phyloP scores from a whole-genome alignment of 179 eudicot genomes.

The Heliamphora ciliata region DNA sequence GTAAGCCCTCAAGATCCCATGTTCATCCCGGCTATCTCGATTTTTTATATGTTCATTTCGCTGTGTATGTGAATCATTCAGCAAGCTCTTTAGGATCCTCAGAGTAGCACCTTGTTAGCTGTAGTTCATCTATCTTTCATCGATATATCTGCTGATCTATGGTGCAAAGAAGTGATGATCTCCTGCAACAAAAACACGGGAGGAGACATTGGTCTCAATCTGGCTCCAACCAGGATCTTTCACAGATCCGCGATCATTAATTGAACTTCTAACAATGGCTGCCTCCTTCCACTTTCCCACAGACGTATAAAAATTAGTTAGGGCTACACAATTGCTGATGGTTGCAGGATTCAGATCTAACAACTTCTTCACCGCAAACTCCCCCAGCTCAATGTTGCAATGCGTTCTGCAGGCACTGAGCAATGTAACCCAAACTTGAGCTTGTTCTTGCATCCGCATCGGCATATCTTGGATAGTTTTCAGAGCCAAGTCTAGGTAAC shows the following conservation, averaged over 20 bases:
- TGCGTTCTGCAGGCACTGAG: not conserved
- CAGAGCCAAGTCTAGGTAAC: not conserved
- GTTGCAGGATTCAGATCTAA: not conserved
- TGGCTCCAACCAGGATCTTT: slow-evolving; percentile 12
- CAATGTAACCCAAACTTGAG: not conserved
- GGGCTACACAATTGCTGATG: not conserved
- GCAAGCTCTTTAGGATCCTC: no score
- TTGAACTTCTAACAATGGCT: not conserved
- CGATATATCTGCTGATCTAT: not conserved
- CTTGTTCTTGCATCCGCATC: not conserved
- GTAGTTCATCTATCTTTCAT: not conserved
- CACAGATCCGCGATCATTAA: not conserved
- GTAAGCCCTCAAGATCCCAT: no score
- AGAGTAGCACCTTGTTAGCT: no score
- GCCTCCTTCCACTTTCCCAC: slow-evolving; percentile 9
- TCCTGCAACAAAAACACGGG: not conserved
- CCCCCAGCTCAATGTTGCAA: not conserved
- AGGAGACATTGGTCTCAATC: slow-evolving; percentile 7
- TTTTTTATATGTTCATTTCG: no score
- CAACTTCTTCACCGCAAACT: not conserved
- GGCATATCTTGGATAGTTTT: slow-evolving; percentile 12
- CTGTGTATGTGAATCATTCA: no score
- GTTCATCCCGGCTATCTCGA: no score
- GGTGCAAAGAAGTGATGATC: not conserved
- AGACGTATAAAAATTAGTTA: slow-evolving; percentile 6